Percentiles rank a stretch among this genome's conserved stretches.
Evolutionary conservation across 345 rosid species (phyloP).

Genomic region (Melaleuca alternifolia): DNA sequence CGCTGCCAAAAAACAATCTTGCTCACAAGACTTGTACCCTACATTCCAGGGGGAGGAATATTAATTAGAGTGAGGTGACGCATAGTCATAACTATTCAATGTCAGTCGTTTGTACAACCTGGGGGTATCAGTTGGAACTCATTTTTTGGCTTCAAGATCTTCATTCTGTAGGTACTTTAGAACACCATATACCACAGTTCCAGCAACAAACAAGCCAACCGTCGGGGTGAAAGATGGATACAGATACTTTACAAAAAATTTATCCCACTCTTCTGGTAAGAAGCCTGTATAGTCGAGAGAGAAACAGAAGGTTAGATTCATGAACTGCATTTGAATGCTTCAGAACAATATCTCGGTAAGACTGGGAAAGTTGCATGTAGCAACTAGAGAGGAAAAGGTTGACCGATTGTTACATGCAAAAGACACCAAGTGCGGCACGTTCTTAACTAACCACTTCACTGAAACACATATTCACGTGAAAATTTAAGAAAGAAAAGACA

Average conservation of each 20-base stretch:
- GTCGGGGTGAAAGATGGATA: constrained; percentile 86
- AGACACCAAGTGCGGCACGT: neutral
- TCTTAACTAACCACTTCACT: neutral
- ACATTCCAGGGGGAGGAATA: neutral
- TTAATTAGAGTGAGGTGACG: neutral
- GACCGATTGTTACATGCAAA: neutral
- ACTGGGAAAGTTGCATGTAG: neutral
- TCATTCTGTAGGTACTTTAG: constrained; percentile 76
- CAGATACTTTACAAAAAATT: constrained; percentile 66
- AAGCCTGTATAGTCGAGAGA: constrained; percentile 42
- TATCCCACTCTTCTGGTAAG: constrained; percentile 81
- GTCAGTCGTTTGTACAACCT: neutral
- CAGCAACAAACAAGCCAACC: constrained; percentile 61
- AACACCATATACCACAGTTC: constrained; percentile 69
- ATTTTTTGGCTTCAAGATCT: constrained; percentile 45
- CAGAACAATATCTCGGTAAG: neutral
- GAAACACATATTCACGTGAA: neutral
- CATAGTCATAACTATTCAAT: neutral
- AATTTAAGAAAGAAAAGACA: neutral
- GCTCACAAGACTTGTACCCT: neutral
- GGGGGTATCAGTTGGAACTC: neutral
- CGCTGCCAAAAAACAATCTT: neutral
- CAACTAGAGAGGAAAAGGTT: neutral
- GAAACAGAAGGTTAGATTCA: neutral
- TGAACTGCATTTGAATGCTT: neutral